These are phyloP conservation scores for Kurtzmaniella quercitrusa DNA, from an alignment of 1,139 yeast species.

Conservation along the genomic window DNA sequence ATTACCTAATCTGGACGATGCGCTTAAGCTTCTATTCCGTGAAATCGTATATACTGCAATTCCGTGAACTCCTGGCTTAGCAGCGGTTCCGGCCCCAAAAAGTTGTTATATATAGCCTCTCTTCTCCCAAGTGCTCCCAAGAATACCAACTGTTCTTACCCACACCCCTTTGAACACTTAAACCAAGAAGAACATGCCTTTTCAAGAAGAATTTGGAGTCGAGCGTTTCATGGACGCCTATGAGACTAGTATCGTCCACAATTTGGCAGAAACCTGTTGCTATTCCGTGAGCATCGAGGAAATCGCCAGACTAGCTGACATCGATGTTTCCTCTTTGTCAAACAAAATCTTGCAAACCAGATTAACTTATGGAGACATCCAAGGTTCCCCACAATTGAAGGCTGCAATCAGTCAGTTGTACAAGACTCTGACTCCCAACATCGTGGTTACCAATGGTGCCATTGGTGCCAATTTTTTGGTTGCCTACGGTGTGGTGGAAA, in stretches of 20 bases:
- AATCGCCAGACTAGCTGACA: conserved; percentile 24
- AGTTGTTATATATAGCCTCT: no score
- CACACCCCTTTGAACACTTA: no score
- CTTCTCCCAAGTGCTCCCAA: no score
- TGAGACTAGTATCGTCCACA: conserved; percentile 36
- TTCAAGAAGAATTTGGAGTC: conserved; percentile 46
- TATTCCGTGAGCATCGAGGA: conserved; percentile 40
- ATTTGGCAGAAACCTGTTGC: conserved; percentile 55
- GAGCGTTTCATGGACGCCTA: conserved; percentile 55
- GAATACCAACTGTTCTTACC: no score
- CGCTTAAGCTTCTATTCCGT: no score
- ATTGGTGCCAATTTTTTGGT: conserved; percentile 54
- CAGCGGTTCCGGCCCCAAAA: no score
- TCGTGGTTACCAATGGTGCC: conserved; percentile 53
- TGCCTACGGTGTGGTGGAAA: conserved; percentile 42
- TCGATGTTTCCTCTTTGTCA: conserved; percentile 8
- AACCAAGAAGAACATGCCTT: conserved; percentile 20
- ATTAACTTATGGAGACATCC: conserved; percentile 46
- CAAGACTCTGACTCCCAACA: conserved; percentile 26
- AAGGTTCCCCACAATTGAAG: conserved; percentile 41
- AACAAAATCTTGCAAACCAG: conserved; percentile 16
- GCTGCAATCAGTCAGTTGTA: conserved; percentile 31
- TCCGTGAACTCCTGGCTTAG: no score
- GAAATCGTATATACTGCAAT: no score
- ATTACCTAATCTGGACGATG: no score